These are phyloP conservation scores for Solanum pinnatisectum DNA, from an alignment of 257 asterid genomes.

Conservation along the genomic window DNA sequence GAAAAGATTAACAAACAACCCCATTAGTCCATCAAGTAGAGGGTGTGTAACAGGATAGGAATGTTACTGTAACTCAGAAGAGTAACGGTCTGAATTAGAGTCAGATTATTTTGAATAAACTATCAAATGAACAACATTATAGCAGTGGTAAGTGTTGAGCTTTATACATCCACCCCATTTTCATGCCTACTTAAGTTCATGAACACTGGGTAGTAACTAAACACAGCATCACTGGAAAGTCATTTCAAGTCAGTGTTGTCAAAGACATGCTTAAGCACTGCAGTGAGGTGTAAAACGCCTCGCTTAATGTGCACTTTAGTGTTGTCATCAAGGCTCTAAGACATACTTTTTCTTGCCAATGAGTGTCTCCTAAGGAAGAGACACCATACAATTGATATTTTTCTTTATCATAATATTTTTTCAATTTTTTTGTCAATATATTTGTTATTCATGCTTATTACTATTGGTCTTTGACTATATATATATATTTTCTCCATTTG, in stretches of 20 bases:
- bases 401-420: neutral
- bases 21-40: neutral
- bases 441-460: neutral
- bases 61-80: neutral
- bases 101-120: neutral
- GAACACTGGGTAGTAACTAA: neutral
- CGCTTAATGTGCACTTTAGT: neutral
- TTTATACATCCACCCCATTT: neutral
- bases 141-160: neutral
- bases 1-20: neutral
- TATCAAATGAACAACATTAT: neutral
- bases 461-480: neutral
- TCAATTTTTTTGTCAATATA: neutral
- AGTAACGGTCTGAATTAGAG: neutral
- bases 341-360: neutral
- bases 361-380: neutral
- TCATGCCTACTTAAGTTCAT: neutral
- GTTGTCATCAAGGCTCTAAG: neutral
- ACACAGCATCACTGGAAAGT: neutral
- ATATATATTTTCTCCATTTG: neutral
- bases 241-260: neutral
- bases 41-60: neutral
- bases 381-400: neutral
- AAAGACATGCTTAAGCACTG: neutral
- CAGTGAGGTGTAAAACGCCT: neutral